Conservation (phyloP, 352 stramenopile species). For the Pythium guiyangense region DNA sequence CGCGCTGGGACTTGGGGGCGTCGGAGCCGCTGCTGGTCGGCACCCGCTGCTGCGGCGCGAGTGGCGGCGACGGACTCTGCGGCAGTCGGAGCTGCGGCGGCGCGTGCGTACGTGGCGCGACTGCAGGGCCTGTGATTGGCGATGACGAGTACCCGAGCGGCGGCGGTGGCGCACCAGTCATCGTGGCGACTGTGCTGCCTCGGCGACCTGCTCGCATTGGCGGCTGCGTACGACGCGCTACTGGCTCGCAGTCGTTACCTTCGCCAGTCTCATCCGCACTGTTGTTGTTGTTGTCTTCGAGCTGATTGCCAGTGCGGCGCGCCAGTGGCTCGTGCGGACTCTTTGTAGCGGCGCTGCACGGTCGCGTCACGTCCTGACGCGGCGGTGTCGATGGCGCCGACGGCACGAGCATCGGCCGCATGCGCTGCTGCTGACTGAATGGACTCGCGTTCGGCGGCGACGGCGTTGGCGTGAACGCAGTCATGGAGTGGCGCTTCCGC, state of each 20-base stretch:
- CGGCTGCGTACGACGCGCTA: background rate
- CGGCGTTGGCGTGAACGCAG: slow-evolving; percentile 14
- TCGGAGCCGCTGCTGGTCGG: background rate
- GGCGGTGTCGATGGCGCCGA: slow-evolving; percentile 19
- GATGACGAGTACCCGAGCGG: slow-evolving; percentile 35
- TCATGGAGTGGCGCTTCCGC: slow-evolving; percentile 52
- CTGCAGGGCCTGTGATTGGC: slow-evolving; percentile 13
- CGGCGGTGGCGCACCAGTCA: background rate
- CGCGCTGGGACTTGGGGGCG: slow-evolving; percentile 21
- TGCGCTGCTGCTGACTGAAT: slow-evolving; percentile 14
- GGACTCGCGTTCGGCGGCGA: slow-evolving; percentile 9
- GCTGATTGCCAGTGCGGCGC: slow-evolving; percentile 8
- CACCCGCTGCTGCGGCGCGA: slow-evolving; percentile 3
- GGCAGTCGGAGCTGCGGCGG: slow-evolving; percentile 8
- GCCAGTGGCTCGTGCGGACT: slow-evolving; percentile 19
- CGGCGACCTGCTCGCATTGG: no score
- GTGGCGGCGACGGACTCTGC: slow-evolving; percentile 3
- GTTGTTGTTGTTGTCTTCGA: slow-evolving; percentile 6
- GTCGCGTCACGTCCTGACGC: slow-evolving; percentile 12
- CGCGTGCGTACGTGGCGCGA: slow-evolving; percentile 3
- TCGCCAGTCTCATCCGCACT: background rate
- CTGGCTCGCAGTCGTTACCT: background rate
- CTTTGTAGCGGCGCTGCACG: slow-evolving; percentile 10
- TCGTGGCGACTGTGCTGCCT: background rate
- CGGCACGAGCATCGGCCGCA: slow-evolving; percentile 16